Evolutionary conservation across 176 grass and related monocot species (phyloP), one percentile per base, ranked within the genome.

Genomic region (Raddia guianensis): DNA sequence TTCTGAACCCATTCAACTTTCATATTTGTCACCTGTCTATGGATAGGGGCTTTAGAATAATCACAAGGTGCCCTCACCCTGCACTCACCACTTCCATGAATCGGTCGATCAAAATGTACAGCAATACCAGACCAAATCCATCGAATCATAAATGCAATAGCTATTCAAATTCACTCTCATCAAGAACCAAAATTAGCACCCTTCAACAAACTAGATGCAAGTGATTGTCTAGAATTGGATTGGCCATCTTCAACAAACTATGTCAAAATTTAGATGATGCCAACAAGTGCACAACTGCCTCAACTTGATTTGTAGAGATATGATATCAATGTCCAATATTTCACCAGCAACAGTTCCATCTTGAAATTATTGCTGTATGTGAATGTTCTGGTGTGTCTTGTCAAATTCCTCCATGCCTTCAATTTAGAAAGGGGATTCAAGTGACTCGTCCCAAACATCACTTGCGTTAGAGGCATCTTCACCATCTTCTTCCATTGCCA

Each of bases 391-490:
- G 46, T 58, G 56, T 76, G 66, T 52, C 42, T 72, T 50, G 50
- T 61, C 53, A 62, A 72, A 65, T 62, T 47, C 53, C 45, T 52
- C 15, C 15, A 21, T 1, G 1, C 40, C 9, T 21, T 66, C 3
- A 40, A 52, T 77, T 76, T 72, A 98, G 76, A 94, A 98, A 78
- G 95, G 88, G 84, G 92, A 91, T 85, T 98, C 95, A 80, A 94
- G 92, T 32, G 95, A 91, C 47, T 94, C 95, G 47, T 94, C 92
- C 95, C 95, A 98, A 73, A 91, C 90, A 61, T 98, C 95, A 87
- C 95, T 98, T 83, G 92, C 92, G 72, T 98, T 94, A 1, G 95
- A 98, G 70, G 92, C 95, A 93, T 98, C 92, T 92, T 98, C 95
- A n/a, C 86, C 90, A 87, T 98, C 95, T 74, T 98, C 95, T 89